Conservation (phyloP, 129 eudicot species). For the carrot (Daucus carota) region DH1_v3.0 NC_030382.2:46671501-46672000, state of each 20-base stretch:
- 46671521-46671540: slow-evolving; percentile 17
- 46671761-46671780: no score
- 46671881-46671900: neutral
- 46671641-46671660: slow-evolving; percentile 18
- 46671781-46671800: no score
- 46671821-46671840: neutral
- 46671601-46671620: slow-evolving; percentile 34
- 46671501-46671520: slow-evolving; percentile 46
- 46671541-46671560: slow-evolving; percentile 31
- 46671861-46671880: no score
- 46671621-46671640: slow-evolving; percentile 36
- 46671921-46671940: neutral
- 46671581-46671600: slow-evolving; percentile 28
- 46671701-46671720: slow-evolving; percentile 56
- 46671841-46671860: neutral
- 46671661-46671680: slow-evolving; percentile 41
- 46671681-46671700: slow-evolving; percentile 41
- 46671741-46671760: no score
- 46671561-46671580: slow-evolving; percentile 34
- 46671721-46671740: slow-evolving; percentile 43
- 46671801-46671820: no score
- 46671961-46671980: no score
- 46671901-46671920: neutral
- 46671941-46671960: neutral
- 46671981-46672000: neutral